Base-by-base conservation (phyloP, 2,329 filamentous ascomycete genomes). In the Aureobasidium uvarum region DNA sequence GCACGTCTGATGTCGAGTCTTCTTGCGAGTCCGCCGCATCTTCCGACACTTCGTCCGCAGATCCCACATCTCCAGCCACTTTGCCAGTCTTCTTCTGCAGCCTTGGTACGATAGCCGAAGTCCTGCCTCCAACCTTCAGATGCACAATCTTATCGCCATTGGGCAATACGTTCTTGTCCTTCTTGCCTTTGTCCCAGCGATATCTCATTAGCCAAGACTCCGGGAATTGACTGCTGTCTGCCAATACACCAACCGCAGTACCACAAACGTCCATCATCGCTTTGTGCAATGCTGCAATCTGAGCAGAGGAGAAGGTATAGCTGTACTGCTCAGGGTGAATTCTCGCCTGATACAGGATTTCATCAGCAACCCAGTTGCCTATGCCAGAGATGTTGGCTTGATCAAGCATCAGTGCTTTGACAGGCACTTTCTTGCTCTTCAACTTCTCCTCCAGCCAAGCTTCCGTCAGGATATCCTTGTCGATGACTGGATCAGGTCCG, bases 341-440 rank as follows among this genome's bases (percentile, higher is more conserved):
- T 58, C 85, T 87, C 5, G 95, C 90, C 70, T 98, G 89, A 73
- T 93, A 99, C 60, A 99, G 81, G 7, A 96, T 88, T 76, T 99
- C 95, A 74, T 99, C 95, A 78, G 89, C 92, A 63, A 99, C 94
- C 94, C 94, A 99, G 74, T 98, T 98, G 0, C 95, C 95, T 68
- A 99, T 91, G 8, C 95, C 95, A 72, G 90, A 95, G 67, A 98
- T 90, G 74, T 90, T 90, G 20, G 86, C 84, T 77, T 99, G 95
- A 74, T 98, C 91, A 3, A 98, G 82, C 14, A 99, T 80, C 23
- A 97, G 81, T 0, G 92, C 91, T 75, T 98, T 98, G 69, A 98
- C 85, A 0, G 94, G 93, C 0, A 97, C 90, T 71, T 86, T 91
- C 64, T 94, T 92, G 66, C 83, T 86, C 58, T 78, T 81, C 80